Evolutionary conservation across 192 early-diverging fungal species (phyloP).

Genomic region (Piromyces finnis): DNA sequence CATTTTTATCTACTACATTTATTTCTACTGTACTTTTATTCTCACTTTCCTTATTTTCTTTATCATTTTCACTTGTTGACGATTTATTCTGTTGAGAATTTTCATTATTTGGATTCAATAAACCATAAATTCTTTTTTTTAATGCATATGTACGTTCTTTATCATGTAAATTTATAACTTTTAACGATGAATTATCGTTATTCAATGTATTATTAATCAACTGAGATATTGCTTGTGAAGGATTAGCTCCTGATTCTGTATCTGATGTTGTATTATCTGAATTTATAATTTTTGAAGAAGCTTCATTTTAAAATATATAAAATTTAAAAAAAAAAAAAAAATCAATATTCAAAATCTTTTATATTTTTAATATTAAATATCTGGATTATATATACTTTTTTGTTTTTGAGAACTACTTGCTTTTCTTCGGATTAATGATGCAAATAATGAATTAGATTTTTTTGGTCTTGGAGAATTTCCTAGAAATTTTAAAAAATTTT

Average conservation of each 20-base stretch:
- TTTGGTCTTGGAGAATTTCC: not conserved
- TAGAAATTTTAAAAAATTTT: not conserved
- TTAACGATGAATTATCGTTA: not conserved
- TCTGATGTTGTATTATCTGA: not conserved
- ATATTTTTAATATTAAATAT: too few relatives aligned
- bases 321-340: not conserved
- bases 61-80: not conserved
- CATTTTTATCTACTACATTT: not conserved
- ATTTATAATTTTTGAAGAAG: not conserved
- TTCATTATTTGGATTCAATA: not conserved
- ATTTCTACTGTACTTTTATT: not conserved
- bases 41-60: not conserved
- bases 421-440: not conserved
- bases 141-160: not conserved
- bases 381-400: not conserved
- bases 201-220: not conserved
- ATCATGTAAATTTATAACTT: not conserved
- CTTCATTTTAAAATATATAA: not conserved
- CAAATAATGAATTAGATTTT: not conserved
- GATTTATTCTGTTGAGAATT: too few relatives aligned
- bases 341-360: not conserved
- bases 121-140: not conserved
- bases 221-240: not conserved
- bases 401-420: not conserved
- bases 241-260: not conserved